Evolutionary conservation across 768 basidiomycete genomes (phyloP).

Genomic region (Hemileccinum rubropunctum): DNA sequence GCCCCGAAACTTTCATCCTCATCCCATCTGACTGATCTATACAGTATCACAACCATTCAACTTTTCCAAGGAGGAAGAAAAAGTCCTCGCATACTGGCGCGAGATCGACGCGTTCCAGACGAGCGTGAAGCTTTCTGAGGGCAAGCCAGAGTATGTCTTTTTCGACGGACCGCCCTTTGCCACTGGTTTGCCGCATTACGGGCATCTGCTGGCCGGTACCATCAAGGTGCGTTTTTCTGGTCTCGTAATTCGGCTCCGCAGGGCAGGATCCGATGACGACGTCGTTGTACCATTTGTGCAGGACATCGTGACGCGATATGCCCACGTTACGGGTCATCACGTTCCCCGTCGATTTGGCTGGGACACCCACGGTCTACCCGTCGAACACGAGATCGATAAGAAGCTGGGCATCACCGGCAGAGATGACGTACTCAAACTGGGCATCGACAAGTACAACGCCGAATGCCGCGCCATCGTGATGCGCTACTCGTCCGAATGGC

Average conservation of each 20-base stretch:
- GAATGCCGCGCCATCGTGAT: constrained; percentile 97
- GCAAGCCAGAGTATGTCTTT: constrained; percentile 88
- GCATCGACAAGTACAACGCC: constrained; percentile 96
- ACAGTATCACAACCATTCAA: constrained; percentile 74
- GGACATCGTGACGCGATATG: constrained; percentile 98
- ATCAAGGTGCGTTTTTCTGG: constrained; percentile 66
- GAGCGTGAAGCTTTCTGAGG: constrained; percentile 87
- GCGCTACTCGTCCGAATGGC: constrained; percentile 95
- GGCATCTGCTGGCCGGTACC: constrained; percentile 88
- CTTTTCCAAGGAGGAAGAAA: constrained; percentile 87
- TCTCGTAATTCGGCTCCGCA: constrained; percentile 1
- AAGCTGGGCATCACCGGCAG: constrained; percentile 87
- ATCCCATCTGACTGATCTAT: constrained; percentile 8
- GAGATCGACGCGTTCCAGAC: constrained; percentile 99
- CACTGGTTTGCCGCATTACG: constrained; percentile 95
- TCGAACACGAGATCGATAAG: constrained; percentile 99
- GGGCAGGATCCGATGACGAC: constrained; percentile 1
- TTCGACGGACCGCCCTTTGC: constrained; percentile 98
- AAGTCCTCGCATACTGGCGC: constrained; percentile 87
- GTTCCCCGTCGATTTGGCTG: constrained; percentile 95
- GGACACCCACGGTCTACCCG: constrained; percentile 98
- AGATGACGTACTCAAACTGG: constrained; percentile 92
- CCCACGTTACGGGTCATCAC: constrained; percentile 88
- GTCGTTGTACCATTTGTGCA: constrained; percentile 28
- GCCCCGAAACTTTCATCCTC: constrained; percentile 23